Evolutionary conservation across 169 alveolate genomes (phyloP).

Genomic region (Toxoplasma gondii): DNA sequence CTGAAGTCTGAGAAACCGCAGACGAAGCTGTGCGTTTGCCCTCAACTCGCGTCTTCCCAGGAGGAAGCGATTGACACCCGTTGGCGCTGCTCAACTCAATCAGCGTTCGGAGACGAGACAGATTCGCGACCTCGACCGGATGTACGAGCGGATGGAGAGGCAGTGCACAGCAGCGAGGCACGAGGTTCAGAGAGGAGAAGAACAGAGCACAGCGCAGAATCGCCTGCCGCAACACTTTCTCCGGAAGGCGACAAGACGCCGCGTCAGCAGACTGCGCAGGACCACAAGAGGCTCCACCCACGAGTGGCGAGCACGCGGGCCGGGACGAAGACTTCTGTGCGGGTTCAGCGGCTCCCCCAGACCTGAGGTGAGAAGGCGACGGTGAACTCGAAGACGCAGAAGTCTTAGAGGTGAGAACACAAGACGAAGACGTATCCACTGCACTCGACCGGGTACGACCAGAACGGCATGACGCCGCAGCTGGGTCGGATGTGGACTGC

Average conservation of each 20-base stretch:
- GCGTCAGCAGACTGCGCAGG: not conserved
- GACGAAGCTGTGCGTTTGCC: not conserved
- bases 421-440: not conserved
- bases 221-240: slow-evolving; percentile 17
- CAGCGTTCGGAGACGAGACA: slow-evolving; percentile 12
- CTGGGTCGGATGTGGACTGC: not conserved
- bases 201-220: slow-evolving; percentile 50
- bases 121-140: slow-evolving; percentile 27
- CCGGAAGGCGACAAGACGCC: not conserved
- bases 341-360: not conserved
- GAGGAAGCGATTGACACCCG: slow-evolving; percentile 16
- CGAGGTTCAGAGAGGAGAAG: slow-evolving; percentile 41
- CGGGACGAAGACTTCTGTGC: not conserved
- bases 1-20: not conserved
- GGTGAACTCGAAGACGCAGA: too few species aligned
- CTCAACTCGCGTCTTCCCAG: not conserved
- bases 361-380: too few species aligned
- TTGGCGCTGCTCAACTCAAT: slow-evolving; percentile 53
- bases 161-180: slow-evolving; percentile 46
- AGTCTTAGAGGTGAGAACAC: too few species aligned
- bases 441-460: not conserved
- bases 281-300: not conserved
- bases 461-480: not conserved
- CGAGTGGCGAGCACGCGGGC: not conserved
- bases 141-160: slow-evolving; percentile 36